phyloP scores from a whole-genome alignment of 2,329 filamentous ascomycete genomes.

The Xylaria polymorpha region DNA sequence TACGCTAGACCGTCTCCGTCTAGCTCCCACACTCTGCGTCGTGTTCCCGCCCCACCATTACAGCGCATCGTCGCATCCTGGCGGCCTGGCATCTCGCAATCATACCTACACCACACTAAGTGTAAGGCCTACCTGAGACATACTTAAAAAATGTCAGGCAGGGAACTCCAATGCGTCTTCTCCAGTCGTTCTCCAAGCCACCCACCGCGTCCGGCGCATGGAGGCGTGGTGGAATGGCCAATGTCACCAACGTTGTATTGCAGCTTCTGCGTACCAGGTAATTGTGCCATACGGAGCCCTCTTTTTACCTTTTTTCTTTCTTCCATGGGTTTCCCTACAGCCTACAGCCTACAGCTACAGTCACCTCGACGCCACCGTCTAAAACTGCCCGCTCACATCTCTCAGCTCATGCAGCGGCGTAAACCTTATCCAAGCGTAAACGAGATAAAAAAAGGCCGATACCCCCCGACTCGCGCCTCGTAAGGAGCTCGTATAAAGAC shows the following conservation, averaged over 20 bases:
- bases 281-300: neutral
- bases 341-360: neutral
- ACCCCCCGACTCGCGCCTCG: neutral
- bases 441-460: neutral
- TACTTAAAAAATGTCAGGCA: slow-evolving; percentile 3
- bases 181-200: neutral
- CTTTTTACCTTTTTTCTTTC: neutral
- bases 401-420: neutral
- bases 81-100: slow-evolving; percentile 4
- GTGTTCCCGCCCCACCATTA: slow-evolving; percentile 35
- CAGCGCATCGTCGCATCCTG: slow-evolving; percentile 16
- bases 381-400: neutral
- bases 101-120: neutral
- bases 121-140: neutral
- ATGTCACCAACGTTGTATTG: slow-evolving; percentile 14
- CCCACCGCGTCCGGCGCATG: neutral
- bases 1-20: neutral
- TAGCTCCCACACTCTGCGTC: slow-evolving; percentile 28
- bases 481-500: slow-evolving; percentile 6
- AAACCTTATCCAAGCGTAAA: neutral
- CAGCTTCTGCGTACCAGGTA: slow-evolving; percentile 14
- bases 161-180: neutral
- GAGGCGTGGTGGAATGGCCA: slow-evolving; percentile 1
- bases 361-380: slow-evolving; percentile 8
- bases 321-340: neutral